Conservation (phyloP, 805 yeast genomes). For the Hyphopichia homilentoma region DNA sequence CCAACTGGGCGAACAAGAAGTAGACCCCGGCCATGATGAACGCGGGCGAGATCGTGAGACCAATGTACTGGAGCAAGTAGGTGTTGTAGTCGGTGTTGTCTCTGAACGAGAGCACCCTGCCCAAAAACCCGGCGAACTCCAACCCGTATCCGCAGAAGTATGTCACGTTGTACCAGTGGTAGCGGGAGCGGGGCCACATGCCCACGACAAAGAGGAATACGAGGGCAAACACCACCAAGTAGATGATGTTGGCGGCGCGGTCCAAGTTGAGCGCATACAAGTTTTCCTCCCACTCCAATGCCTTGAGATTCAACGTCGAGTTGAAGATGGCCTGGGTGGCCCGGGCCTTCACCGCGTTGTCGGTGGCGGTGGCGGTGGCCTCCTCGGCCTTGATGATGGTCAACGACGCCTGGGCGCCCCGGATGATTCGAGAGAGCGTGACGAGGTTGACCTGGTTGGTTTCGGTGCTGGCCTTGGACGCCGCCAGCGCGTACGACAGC, state of each 20-base stretch:
- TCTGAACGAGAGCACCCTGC: slow-evolving; percentile 28
- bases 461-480: slow-evolving; percentile 10
- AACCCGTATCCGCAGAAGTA: slow-evolving; percentile 33
- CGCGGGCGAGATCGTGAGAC: slow-evolving; percentile 39
- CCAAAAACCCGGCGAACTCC: slow-evolving; percentile 36
- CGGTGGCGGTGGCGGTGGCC: slow-evolving; percentile 38
- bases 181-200: slow-evolving; percentile 30
- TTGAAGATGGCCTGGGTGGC: slow-evolving; percentile 33
- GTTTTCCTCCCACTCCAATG: slow-evolving; percentile 25
- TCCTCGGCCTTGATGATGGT: slow-evolving; percentile 30
- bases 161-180: slow-evolving; percentile 37
- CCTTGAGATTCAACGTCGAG: slow-evolving; percentile 29
- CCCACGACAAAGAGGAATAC: slow-evolving; percentile 18
- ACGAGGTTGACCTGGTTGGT: slow-evolving; percentile 10
- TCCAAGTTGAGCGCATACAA: slow-evolving; percentile 21
- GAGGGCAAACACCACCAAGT: slow-evolving; percentile 22
- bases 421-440: slow-evolving; percentile 18
- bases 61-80: slow-evolving; percentile 30
- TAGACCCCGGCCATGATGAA: slow-evolving; percentile 43
- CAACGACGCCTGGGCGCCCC: slow-evolving; percentile 38
- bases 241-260: slow-evolving; percentile 30
- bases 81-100: slow-evolving; percentile 16
- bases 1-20: slow-evolving; percentile 37
- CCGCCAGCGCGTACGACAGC: slow-evolving; percentile 12
- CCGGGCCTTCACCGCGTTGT: slow-evolving; percentile 15